These are phyloP conservation scores for Apiospora sp. DNA, from an alignment of 2,329 filamentous ascomycete genomes.

Conservation along the genomic window DNA sequence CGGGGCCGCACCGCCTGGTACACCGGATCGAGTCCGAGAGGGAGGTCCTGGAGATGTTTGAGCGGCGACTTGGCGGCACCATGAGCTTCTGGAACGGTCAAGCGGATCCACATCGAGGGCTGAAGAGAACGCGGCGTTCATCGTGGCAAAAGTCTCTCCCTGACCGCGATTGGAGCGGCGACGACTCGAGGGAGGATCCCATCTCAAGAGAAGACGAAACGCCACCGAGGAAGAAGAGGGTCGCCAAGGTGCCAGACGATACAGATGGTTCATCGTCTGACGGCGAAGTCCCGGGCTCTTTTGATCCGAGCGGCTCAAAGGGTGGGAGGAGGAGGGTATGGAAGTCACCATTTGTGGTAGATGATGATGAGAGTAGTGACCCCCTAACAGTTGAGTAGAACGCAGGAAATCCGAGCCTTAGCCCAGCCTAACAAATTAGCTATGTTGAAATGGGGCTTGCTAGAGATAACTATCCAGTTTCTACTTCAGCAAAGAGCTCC, in stretches of 20 bases:
- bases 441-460: too few relatives aligned
- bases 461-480: too few relatives aligned
- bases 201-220: not conserved
- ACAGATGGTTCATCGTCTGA: not conserved
- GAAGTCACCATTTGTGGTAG: not conserved
- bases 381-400: too few relatives aligned
- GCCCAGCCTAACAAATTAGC: too few relatives aligned
- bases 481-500: too few relatives aligned
- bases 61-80: not conserved
- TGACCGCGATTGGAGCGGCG: not conserved
- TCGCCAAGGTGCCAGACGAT: not conserved
- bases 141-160: not conserved
- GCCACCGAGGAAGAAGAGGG: not conserved
- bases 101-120: not conserved
- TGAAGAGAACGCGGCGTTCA: not conserved
- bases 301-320: not conserved
- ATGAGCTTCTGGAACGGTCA: not conserved
- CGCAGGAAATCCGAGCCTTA: too few relatives aligned
- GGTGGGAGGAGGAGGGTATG: not conserved
- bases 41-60: not conserved
- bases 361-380: not conserved
- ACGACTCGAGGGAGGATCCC: not conserved
- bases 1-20: not conserved
- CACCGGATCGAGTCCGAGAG: not conserved
- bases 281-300: not conserved